Evolutionary conservation across 257 asterid genomes (phyloP).

Genomic region (Paraleonurus japonicus): DNA sequence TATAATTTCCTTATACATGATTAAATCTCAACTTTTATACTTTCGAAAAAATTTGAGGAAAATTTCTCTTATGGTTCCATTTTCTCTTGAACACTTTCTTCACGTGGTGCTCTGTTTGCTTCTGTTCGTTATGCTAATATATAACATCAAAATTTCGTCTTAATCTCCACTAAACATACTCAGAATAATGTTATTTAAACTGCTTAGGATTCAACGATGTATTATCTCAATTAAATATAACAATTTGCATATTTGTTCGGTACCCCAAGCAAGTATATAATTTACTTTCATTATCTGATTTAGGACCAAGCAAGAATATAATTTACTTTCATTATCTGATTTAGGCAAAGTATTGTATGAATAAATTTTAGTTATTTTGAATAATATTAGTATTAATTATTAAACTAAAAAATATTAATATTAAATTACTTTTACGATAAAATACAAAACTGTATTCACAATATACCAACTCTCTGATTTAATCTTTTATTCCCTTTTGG

Average conservation of each 20-base stretch:
- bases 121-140: slow-evolving; percentile 7
- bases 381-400: too few relatives aligned
- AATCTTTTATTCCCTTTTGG: slow-evolving; percentile 1
- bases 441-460: too few relatives aligned
- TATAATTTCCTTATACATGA: too few relatives aligned
- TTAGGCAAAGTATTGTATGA: too few relatives aligned
- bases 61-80: neutral
- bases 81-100: neutral
- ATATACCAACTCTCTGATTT: too few relatives aligned
- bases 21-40: too few relatives aligned
- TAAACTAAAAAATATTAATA: too few relatives aligned
- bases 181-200: neutral
- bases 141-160: slow-evolving; percentile 15
- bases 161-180: slow-evolving; percentile 14
- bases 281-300: neutral
- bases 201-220: slow-evolving; percentile 34
- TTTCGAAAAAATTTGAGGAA: neutral
- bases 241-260: slow-evolving; percentile 6
- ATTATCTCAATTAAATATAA: slow-evolving; percentile 18
- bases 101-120: slow-evolving; percentile 26
- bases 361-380: too few relatives aligned
- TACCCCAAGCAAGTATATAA: neutral
- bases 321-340: neutral
- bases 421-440: too few relatives aligned
- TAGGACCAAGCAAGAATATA: neutral